phyloP scores from a whole-genome alignment of 352 stramenopile genomes.

The Lagenidium giganteum region DNA sequence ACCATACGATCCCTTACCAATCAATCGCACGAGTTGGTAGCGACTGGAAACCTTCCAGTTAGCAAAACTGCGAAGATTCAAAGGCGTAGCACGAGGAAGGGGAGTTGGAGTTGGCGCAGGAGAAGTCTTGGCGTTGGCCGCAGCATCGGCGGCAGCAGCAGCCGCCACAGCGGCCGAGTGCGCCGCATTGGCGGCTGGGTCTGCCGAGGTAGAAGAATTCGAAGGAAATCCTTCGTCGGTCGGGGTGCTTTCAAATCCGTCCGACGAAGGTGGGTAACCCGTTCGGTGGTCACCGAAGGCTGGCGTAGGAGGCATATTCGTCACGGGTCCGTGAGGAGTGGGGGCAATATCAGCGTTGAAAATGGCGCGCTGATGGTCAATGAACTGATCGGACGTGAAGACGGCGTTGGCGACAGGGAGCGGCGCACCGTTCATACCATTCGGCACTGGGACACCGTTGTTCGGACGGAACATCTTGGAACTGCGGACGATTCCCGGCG shows the following conservation, averaged over 20 bases:
- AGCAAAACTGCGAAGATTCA: slow-evolving; percentile 78
- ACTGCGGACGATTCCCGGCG: slow-evolving; percentile 15
- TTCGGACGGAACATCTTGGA: slow-evolving; percentile 23
- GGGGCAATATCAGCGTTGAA: slow-evolving; percentile 68
- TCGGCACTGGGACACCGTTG: slow-evolving; percentile 2
- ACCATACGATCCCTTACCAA: slow-evolving; percentile 84
- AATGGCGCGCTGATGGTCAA: slow-evolving; percentile 74
- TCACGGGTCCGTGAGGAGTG: slow-evolving; percentile 68
- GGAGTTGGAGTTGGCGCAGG: slow-evolving; percentile 47
- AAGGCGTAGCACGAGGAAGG: slow-evolving; percentile 52
- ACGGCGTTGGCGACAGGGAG: slow-evolving; percentile 14
- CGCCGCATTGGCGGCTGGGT: slow-evolving; percentile 15
- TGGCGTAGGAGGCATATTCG: slow-evolving; percentile 79
- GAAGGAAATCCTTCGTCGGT: slow-evolving; percentile 35
- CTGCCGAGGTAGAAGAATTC: slow-evolving; percentile 24
- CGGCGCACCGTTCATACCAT: slow-evolving; percentile 6
- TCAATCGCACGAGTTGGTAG: slow-evolving; percentile 74
- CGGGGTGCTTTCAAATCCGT: slow-evolving; percentile 62
- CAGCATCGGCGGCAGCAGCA: slow-evolving; percentile 21
- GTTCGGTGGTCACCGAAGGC: slow-evolving; percentile 68
- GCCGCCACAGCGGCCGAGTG: slow-evolving; percentile 13
- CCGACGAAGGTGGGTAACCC: slow-evolving; percentile 47
- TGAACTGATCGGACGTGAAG: slow-evolving; percentile 64
- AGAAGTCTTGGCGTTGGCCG: slow-evolving; percentile 19
- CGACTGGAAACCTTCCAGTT: slow-evolving; percentile 79